Evolutionary conservation across 129 eudicot species (phyloP).

Genomic region (Saposhnikovia divaricata): DNA sequence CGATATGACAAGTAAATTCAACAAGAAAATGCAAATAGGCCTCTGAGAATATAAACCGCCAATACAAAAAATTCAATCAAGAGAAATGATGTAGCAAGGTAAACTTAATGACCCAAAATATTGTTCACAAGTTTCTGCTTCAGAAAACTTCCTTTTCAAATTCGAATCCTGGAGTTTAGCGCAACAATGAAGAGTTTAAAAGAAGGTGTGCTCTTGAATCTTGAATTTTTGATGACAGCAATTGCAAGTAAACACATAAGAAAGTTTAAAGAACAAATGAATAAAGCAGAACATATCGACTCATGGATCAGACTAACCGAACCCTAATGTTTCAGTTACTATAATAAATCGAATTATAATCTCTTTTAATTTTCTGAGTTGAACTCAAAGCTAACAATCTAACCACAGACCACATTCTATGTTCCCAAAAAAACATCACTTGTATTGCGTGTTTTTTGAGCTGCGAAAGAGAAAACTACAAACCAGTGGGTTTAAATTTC

Average conservation of each 20-base stretch:
- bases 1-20: background rate
- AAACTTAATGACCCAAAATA: background rate
- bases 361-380: background rate
- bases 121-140: background rate
- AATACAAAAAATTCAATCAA: background rate
- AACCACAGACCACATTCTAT: too few species aligned
- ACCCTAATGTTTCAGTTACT: background rate
- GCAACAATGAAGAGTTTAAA: background rate
- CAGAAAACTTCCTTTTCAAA: too few species aligned
- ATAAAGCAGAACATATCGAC: background rate
- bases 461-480: too few species aligned
- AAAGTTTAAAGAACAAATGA: background rate
- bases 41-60: background rate
- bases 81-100: background rate
- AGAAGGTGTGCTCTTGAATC: background rate
- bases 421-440: background rate
- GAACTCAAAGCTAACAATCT: background rate
- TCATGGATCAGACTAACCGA: background rate
- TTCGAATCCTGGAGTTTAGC: background rate
- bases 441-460: too few species aligned
- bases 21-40: background rate
- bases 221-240: background rate
- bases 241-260: background rate
- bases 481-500: too few species aligned
- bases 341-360: background rate